These are phyloP conservation scores for Mikania micrantha DNA, from an alignment of 129 eudicot genomes.

Conservation along the genomic window DNA sequence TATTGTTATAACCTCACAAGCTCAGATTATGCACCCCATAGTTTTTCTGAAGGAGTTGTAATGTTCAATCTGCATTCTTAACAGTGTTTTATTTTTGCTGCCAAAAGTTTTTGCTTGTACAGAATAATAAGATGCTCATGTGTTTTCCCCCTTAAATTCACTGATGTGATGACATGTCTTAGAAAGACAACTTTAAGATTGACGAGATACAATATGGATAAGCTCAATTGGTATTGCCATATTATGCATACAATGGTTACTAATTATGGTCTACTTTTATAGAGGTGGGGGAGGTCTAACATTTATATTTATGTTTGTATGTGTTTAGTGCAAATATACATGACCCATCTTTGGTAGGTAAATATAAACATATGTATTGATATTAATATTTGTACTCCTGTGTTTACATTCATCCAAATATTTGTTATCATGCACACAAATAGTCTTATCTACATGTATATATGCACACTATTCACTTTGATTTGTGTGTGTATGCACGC, in stretches of 20 bases:
- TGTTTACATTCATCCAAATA: neutral
- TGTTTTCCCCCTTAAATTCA: neutral
- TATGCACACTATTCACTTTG: neutral
- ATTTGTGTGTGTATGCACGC: neutral
- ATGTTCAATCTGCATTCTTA: neutral
- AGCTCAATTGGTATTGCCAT: neutral
- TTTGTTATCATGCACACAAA: neutral
- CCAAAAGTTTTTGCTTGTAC: neutral
- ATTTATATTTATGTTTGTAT: neutral
- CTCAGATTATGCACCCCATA: neutral
- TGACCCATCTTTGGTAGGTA: neutral
- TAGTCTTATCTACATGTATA: neutral
- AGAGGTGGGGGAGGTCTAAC: neutral
- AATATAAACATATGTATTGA: neutral
- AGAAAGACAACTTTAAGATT: neutral
- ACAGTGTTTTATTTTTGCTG: neutral
- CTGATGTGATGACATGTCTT: neutral
- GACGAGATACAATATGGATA: neutral
- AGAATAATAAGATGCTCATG: neutral
- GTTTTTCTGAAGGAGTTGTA: neutral
- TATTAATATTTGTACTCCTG: neutral
- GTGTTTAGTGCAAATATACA: neutral
- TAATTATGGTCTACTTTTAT: neutral
- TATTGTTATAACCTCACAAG: neutral
- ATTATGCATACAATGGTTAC: neutral